Evolutionary conservation across 2,329 filamentous ascomycete species (phyloP).

Genomic region (Microcyclospora tardicrescens): DNA sequence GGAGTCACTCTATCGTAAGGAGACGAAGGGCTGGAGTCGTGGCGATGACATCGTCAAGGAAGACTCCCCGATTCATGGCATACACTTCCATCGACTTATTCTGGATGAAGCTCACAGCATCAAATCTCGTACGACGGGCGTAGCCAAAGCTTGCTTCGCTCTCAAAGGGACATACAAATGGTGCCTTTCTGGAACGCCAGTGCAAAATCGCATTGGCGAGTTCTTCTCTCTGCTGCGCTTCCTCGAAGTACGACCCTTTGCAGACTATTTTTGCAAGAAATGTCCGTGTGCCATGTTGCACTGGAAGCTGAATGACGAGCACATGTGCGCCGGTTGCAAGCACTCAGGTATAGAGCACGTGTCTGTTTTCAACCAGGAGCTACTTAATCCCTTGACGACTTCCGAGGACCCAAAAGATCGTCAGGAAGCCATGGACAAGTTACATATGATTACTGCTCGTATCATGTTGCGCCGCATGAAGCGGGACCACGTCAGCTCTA

Average conservation of each 20-base stretch:
- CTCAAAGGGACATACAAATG: constrained; percentile 80
- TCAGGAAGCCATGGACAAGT: constrained; percentile 59
- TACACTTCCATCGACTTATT: constrained; percentile 80
- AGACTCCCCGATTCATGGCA: constrained; percentile 61
- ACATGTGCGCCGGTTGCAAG: constrained; percentile 57
- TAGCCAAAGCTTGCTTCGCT: constrained; percentile 89
- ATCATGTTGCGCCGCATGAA: constrained; percentile 96
- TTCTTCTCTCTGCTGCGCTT: constrained; percentile 86
- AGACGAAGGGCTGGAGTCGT: constrained; percentile 78
- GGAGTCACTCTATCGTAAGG: constrained; percentile 84
- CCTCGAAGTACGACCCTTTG: constrained; percentile 75
- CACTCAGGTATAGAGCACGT: constrained; percentile 55
- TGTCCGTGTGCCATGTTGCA: constrained; percentile 72
- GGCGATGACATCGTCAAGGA: constrained; percentile 72
- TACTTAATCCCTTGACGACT: constrained; percentile 62
- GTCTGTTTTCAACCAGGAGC: constrained; percentile 86
- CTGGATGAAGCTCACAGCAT: constrained; percentile 94
- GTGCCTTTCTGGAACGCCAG: constrained; percentile 87
- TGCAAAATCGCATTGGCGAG: constrained; percentile 94
- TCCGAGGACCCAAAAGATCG: constrained; percentile 41
- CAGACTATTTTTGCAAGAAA: constrained; percentile 84
- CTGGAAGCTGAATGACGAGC: constrained; percentile 64
- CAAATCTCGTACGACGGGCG: constrained; percentile 78
- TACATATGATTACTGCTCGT: constrained; percentile 76
- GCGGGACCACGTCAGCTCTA: constrained; percentile 80